These are phyloP conservation scores for Leavenworthia alabamica DNA, from an alignment of 345 rosid species.

Conservation along the genomic window DNA sequence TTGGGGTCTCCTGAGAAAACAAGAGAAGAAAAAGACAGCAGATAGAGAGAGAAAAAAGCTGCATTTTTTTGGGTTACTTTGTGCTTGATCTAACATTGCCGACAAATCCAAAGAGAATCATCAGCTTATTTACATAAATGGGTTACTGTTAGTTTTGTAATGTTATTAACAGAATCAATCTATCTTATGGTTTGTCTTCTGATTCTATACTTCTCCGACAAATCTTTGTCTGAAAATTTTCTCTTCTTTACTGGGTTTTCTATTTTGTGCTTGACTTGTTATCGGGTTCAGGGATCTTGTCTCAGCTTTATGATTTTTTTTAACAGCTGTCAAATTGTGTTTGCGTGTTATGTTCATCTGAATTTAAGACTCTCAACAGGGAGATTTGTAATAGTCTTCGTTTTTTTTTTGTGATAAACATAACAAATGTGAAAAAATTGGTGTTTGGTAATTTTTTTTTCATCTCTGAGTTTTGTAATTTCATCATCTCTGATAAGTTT, in stretches of 20 bases:
- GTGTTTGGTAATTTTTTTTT: constrained; percentile 6
- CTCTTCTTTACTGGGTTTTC: constrained; percentile 13
- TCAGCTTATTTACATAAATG: constrained; percentile 23
- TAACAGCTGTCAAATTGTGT: constrained; percentile 23
- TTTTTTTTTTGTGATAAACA: not conserved
- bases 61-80: constrained; percentile 16
- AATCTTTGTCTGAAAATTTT: constrained; percentile 26
- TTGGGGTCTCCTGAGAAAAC: constrained; percentile 24
- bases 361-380: constrained; percentile 5
- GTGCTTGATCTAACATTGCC: constrained; percentile 44
- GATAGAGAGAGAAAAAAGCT: no score
- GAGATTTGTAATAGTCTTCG: constrained; percentile 1
- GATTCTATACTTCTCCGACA: constrained; percentile 28
- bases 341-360: constrained; percentile 29
- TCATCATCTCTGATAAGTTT: constrained; percentile 15
- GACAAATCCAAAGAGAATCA: constrained; percentile 22
- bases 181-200: constrained; percentile 20
- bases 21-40: constrained; percentile 25
- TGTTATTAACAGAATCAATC: constrained; percentile 12
- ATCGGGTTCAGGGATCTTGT: constrained; percentile 19
- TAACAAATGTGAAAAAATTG: constrained; percentile 13
- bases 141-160: constrained; percentile 21
- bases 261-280: constrained; percentile 26
- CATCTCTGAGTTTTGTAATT: not conserved
- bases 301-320: constrained; percentile 10